phyloP scores from a whole-genome alignment of 225 moss, liverwort and hornwort species.

The Straminergon stramineum region DNA sequence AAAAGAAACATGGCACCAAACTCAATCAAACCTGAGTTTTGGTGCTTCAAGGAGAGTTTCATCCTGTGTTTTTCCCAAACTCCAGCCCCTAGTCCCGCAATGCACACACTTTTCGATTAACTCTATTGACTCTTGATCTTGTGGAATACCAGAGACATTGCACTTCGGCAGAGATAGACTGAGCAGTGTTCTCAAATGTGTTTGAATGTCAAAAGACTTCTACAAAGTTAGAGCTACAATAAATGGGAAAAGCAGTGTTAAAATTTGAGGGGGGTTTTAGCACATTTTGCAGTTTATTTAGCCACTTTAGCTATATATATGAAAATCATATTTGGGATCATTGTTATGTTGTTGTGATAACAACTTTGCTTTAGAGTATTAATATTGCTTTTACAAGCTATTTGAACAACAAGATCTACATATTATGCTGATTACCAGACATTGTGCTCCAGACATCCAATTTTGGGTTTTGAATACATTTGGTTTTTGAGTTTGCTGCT shows the following conservation, averaged over 20 bases:
- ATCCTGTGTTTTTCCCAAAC: too few relatives aligned
- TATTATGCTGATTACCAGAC: not conserved
- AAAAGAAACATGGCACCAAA: too few relatives aligned
- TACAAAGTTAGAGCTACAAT: not conserved
- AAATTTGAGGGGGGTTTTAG: not conserved
- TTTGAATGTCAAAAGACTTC: not conserved
- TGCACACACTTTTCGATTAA: too few relatives aligned
- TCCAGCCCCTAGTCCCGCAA: too few relatives aligned
- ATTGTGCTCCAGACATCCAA: not conserved
- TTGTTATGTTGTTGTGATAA: not conserved
- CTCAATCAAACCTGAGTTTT: too few relatives aligned
- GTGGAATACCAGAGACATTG: not conserved
- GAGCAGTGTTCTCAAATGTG: not conserved
- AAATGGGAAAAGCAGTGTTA: not conserved
- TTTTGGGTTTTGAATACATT: not conserved
- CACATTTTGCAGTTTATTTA: not conserved
- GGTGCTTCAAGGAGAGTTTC: too few relatives aligned
- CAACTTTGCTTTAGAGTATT: not conserved
- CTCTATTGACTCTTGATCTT: not conserved
- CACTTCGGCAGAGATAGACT: not conserved
- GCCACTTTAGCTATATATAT: not conserved
- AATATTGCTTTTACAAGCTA: not conserved
- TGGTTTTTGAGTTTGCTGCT: not conserved
- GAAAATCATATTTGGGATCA: not conserved
- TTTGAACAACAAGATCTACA: not conserved